Evolutionary conservation across 2,329 filamentous ascomycete genomes (phyloP).

Genomic region (Trichoderma koningii): DNA sequence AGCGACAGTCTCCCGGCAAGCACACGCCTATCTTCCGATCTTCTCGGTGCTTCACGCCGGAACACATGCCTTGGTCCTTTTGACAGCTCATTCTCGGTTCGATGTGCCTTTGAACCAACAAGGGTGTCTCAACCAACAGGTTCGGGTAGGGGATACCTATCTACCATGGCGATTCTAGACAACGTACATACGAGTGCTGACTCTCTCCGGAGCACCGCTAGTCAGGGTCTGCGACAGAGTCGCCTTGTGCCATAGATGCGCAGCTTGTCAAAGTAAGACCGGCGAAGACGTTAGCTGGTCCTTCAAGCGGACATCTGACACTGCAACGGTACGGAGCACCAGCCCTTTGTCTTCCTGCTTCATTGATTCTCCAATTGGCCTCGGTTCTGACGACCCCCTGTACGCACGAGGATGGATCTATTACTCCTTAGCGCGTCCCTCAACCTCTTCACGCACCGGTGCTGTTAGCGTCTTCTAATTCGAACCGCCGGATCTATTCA

Average conservation of each 20-base stretch:
- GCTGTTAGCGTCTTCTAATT: conserved; percentile 3
- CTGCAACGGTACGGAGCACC: not conserved
- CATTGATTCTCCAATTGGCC: not conserved
- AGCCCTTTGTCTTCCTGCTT: not conserved
- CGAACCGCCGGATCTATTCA: not conserved
- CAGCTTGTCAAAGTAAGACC: not conserved
- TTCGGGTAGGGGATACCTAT: not conserved
- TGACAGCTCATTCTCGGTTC: not conserved
- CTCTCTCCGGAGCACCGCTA: not conserved
- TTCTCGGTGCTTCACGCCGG: not conserved
- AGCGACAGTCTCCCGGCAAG: not conserved
- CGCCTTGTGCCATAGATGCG: not conserved
- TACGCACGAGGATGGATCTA: conserved; percentile 4
- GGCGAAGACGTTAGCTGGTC: conserved; percentile 5
- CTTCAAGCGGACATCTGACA: conserved; percentile 18
- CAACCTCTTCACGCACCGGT: not conserved
- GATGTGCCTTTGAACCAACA: not conserved
- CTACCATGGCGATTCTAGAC: not conserved
- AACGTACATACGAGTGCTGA: not conserved
- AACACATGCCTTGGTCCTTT: not conserved
- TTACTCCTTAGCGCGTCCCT: conserved; percentile 2
- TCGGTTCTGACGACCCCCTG: conserved; percentile 1
- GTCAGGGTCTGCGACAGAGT: conserved; percentile 1
- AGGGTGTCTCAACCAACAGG: not conserved
- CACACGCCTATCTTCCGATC: not conserved